Base-by-base conservation (phyloP, 2,329 filamentous ascomycete species). In the Akanthomyces lecanii region DNA sequence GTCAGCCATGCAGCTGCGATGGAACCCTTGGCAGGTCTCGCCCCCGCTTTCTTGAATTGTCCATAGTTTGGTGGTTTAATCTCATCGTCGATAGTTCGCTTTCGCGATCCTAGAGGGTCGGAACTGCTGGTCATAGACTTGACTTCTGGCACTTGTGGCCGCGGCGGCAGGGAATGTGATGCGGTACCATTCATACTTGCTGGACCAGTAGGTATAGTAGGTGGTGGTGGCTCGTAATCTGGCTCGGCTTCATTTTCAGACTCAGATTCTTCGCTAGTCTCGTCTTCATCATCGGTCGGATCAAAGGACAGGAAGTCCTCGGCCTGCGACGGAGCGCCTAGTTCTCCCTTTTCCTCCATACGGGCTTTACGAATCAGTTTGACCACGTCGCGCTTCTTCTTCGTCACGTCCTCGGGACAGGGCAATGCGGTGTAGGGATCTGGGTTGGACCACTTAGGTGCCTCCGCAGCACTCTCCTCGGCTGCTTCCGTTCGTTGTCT, bases 301-400 rank as follows among this genome's bases (percentile, higher is more conserved):
- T 88, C 89, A 64, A 94, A 90, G 0, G 94, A 96, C 62, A 99
- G 97, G 72, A 97, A 98, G 68, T 99, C 94, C 63, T 90, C 89
- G 25, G 82, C 81, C 53, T 87, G 83, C 1, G 82, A 79, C 25
- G 86, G 81, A 1, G 82, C 77, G 12, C 80, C 77, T 0, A 80
- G 74, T 36, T 82, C 79, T 30, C 80, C 76, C 11, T 76, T 71
- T 6, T 77, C 74, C 44, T 88, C 85, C 40, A 92, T 80, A 54
- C 93, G 90, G 2, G 93, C 91, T 72, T 97, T 97, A 68, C 93
- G 88, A 68, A 98, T 97, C 65, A 97, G 76, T 70, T 96, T 91
- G 42, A 98, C 91, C 45, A 97, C 89, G 67, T 97, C 92, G 68
- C 87, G 88, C 75, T 89, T 92, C 76, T 95, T 96, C 23, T 84